Conservation (phyloP, 1,284 basidiomycete genomes). For the Coniferiporia sulphurascens region DNA sequence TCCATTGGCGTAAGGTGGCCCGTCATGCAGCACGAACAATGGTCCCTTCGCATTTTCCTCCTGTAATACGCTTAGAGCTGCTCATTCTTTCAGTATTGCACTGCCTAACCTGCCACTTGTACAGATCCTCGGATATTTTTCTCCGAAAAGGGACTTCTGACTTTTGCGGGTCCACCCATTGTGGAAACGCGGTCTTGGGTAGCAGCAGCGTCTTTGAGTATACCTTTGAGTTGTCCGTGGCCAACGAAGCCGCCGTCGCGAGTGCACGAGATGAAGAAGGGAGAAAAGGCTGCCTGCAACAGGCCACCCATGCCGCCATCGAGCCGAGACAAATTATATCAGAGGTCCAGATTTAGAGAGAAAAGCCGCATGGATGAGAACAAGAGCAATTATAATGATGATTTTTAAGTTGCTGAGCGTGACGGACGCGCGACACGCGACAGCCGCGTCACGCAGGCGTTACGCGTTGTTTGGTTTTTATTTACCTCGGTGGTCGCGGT, state of each 20-base stretch:
- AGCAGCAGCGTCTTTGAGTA: conserved; percentile 75
- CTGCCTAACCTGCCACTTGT: conserved; percentile 77
- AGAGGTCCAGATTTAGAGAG: not conserved
- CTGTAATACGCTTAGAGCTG: conserved; percentile 34
- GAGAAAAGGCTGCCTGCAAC: conserved; percentile 1
- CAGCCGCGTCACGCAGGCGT: conserved; percentile 7
- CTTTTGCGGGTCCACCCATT: conserved; percentile 67
- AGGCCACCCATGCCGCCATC: conserved; percentile 7
- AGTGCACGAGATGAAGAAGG: not conserved
- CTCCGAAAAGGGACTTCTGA: conserved; percentile 57
- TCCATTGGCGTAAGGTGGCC: conserved; percentile 97
- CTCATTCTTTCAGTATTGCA: conserved; percentile 6
- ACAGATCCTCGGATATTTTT: conserved; percentile 74
- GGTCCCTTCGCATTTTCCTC: conserved; percentile 58
- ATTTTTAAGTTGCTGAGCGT: not conserved
- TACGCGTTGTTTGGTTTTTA: conserved; percentile 18
- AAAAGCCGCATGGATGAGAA: not conserved
- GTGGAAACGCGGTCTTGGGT: conserved; percentile 80
- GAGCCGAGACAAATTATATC: not conserved
- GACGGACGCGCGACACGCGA: not conserved
- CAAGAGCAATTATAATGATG: not conserved
- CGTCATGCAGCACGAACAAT: conserved; percentile 89
- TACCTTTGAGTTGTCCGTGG: conserved; percentile 24
- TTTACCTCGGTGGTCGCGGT: conserved; percentile 16
- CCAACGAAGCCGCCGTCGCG: not conserved